A percentile compares a stretch with the other conserved stretches of the same genome.
These are phyloP conservation scores for Populus hybrid DNA, from an alignment of 441 rosid genomes.

Conservation along the genomic window DNA sequence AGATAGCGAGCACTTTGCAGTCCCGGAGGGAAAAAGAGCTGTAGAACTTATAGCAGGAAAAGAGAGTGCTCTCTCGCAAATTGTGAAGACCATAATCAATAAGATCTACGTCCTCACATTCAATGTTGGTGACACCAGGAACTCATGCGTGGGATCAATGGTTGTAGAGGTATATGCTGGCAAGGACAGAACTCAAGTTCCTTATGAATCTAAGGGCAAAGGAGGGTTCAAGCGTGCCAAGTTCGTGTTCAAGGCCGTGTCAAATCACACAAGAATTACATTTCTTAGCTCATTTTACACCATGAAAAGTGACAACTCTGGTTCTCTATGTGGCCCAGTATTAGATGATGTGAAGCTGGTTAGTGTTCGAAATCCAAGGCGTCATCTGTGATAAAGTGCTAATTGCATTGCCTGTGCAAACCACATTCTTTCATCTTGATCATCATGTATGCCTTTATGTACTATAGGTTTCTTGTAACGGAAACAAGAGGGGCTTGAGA, in stretches of 20 bases:
- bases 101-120: constrained; percentile 54
- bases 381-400: constrained; percentile 18
- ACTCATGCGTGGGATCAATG: constrained; percentile 59
- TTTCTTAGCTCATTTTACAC: constrained; percentile 67
- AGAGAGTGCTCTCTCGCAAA: constrained; percentile 71
- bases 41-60: constrained; percentile 75
- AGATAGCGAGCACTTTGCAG: constrained; percentile 49
- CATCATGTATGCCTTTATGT: neutral
- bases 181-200: constrained; percentile 29
- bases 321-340: constrained; percentile 79
- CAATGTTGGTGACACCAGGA: constrained; percentile 57
- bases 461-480: neutral
- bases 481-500: neutral
- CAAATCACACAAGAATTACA: constrained; percentile 47
- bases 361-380: constrained; percentile 29
- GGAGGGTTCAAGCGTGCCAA: constrained; percentile 54
- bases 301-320: constrained; percentile 65
- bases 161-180: constrained; percentile 68
- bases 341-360: constrained; percentile 59
- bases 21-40: constrained; percentile 59
- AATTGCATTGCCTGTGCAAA: constrained; percentile 16
- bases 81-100: constrained; percentile 39
- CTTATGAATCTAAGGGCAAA: constrained; percentile 57
- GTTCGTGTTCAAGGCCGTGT: constrained; percentile 50
- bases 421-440: neutral